phyloP scores from a whole-genome alignment of 441 rosid genomes.

The Populus hybrid region DNA sequence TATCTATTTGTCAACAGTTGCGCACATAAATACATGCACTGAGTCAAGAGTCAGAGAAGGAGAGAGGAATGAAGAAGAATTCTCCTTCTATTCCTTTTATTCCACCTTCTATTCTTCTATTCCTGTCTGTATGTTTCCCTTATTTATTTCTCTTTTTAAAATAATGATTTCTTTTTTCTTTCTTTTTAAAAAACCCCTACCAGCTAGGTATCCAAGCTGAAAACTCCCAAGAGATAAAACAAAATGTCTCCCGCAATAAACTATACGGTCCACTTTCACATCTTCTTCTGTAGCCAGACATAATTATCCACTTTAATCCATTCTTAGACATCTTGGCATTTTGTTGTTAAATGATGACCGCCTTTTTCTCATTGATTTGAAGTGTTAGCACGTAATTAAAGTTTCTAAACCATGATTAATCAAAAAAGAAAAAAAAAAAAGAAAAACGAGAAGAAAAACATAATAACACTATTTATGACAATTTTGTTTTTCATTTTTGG shows the following conservation, averaged over 20 bases:
- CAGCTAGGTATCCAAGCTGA: background rate
- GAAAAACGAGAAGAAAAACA: no score
- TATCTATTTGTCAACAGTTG: conserved; percentile 20
- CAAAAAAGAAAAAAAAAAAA: no score
- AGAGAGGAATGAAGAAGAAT: conserved; percentile 10
- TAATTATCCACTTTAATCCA: no score
- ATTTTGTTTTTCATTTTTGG: no score
- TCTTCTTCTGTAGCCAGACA: background rate
- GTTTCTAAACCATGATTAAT: no score
- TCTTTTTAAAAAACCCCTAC: no score
- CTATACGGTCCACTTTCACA: background rate
- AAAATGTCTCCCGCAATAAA: background rate
- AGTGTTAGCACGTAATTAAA: no score
- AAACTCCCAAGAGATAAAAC: background rate
- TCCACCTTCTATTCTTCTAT: conserved; percentile 1
- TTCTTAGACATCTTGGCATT: no score
- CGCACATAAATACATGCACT: background rate
- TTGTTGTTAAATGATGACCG: no score
- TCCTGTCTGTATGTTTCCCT: background rate
- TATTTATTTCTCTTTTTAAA: background rate
- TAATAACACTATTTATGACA: no score
- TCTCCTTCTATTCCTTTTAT: conserved; percentile 14
- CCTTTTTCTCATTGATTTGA: no score
- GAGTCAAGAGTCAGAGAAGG: conserved; percentile 5
- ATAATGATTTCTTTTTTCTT: background rate